Evolutionary conservation across 129 eudicot species (phyloP).

Genomic region (Scalesia atractyloides): DNA sequence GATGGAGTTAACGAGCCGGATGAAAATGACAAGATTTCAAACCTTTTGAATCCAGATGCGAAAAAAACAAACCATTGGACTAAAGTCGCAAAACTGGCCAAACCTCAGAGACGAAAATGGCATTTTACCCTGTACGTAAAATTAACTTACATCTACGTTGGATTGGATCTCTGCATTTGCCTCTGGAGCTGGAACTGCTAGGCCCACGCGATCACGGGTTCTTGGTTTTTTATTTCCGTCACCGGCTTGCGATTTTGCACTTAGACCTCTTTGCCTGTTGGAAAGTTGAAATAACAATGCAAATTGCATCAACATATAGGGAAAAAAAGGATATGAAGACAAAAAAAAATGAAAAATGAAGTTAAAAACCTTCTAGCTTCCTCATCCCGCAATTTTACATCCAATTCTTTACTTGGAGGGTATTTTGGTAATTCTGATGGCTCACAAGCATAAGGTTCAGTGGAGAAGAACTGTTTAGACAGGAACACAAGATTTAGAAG

Average conservation of each 20-base stretch:
- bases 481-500: slow-evolving; percentile 23
- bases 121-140: too few relatives aligned
- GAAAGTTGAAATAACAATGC: too few relatives aligned
- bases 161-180: slow-evolving; percentile 91
- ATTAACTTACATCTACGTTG: slow-evolving; percentile 69
- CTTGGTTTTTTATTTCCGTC: slow-evolving; percentile 63
- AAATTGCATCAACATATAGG: slow-evolving; percentile 29
- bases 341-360: slow-evolving; percentile 17
- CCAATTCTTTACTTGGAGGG: slow-evolving; percentile 95
- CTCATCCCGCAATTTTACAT: slow-evolving; percentile 81
- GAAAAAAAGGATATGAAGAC: background rate
- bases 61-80: too few relatives aligned
- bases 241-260: slow-evolving; percentile 53
- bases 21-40: too few relatives aligned
- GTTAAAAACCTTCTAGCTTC: slow-evolving; percentile 75
- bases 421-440: slow-evolving; percentile 89
- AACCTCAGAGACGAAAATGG: too few relatives aligned
- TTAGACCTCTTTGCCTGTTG: slow-evolving; percentile 61
- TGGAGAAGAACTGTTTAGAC: slow-evolving; percentile 60
- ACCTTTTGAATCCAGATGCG: too few relatives aligned
- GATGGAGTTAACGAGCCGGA: too few relatives aligned
- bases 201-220: slow-evolving; percentile 60
- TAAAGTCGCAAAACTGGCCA: too few relatives aligned
- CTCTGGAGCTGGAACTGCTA: slow-evolving; percentile 88
- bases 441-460: slow-evolving; percentile 91